Percentiles rank a stretch among this genome's conserved stretches.
Conservation (phyloP, 768 basidiomycete genomes). For the Lyophyllum semitale region DNA sequence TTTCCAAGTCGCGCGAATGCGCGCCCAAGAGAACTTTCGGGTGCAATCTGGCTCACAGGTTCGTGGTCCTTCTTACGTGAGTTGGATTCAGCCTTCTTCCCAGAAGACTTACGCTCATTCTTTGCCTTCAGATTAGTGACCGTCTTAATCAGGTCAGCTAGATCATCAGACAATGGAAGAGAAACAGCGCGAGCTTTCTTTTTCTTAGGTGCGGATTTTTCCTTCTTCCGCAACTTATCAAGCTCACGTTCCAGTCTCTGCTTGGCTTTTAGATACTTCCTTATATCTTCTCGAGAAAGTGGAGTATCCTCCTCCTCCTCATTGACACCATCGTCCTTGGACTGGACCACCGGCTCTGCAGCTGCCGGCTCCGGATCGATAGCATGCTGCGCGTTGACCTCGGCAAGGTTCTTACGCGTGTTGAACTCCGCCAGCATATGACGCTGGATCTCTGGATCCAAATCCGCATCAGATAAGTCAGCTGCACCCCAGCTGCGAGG, state of each 20-base stretch:
- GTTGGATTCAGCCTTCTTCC: neutral
- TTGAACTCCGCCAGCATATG: neutral
- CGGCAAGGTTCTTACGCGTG: neutral
- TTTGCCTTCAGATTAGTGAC: neutral
- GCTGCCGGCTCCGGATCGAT: neutral
- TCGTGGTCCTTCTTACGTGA: neutral
- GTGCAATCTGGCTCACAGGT: neutral
- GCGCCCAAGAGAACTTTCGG: neutral
- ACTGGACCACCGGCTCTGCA: neutral
- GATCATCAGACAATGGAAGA: neutral
- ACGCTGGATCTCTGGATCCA: conserved; percentile 1
- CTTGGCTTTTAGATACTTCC: neutral
- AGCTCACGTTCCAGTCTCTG: neutral
- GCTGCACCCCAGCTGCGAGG: conserved; percentile 1
- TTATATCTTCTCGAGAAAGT: neutral
- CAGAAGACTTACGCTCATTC: neutral
- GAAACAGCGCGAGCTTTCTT: neutral
- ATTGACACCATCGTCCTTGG: neutral
- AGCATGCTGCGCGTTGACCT: neutral
- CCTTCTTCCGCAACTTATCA: neutral
- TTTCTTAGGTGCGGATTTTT: neutral
- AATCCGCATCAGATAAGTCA: neutral
- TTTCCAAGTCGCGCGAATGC: neutral
- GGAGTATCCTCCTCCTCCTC: neutral
- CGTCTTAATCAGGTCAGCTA: neutral